These are phyloP conservation scores for Triticum timopheevii DNA, from an alignment of 176 grass and related monocot genomes.

Conservation along the genomic window DNA sequence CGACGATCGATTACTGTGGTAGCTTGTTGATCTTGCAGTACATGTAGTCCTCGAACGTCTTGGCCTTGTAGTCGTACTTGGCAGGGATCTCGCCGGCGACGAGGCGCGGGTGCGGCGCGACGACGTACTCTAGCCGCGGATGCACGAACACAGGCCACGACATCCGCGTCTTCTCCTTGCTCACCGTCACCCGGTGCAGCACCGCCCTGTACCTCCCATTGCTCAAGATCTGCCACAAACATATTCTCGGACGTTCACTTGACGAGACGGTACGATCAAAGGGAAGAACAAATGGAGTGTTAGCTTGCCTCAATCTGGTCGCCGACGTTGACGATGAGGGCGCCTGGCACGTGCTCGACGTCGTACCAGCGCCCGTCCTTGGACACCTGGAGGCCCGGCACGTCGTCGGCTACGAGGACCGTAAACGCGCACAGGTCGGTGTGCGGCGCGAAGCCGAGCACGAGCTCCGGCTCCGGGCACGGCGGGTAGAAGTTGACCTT, in stretches of 20 bases:
- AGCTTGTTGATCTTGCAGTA: slow-evolving; percentile 86
- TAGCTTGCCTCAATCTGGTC: slow-evolving; percentile 72
- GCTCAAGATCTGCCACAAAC: slow-evolving; percentile 56
- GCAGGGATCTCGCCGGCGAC: slow-evolving; percentile 36
- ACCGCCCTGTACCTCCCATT: slow-evolving; percentile 70
- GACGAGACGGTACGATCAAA: too few species aligned
- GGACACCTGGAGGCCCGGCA: slow-evolving; percentile 74
- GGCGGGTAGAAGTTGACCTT: slow-evolving; percentile 89
- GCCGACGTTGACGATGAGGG: slow-evolving; percentile 70
- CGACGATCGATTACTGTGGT: slow-evolving; percentile 37
- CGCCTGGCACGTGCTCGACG: slow-evolving; percentile 50
- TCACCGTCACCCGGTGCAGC: slow-evolving; percentile 56
- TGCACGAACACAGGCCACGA: slow-evolving; percentile 74
- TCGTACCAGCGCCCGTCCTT: slow-evolving; percentile 61
- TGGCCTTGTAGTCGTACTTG: slow-evolving; percentile 52
- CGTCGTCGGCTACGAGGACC: slow-evolving; percentile 63
- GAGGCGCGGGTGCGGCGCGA: slow-evolving; percentile 49
- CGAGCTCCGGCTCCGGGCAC: slow-evolving; percentile 67
- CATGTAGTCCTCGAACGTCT: slow-evolving; percentile 69
- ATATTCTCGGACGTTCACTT: background rate
- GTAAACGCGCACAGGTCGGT: slow-evolving; percentile 75
- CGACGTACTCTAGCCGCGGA: slow-evolving; percentile 35
- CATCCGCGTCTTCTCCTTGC: slow-evolving; percentile 64
- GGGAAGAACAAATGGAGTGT: too few species aligned
- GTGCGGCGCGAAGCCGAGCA: slow-evolving; percentile 62